Evolutionary conservation across 2,329 filamentous ascomycete species (phyloP).

Genomic region (Exophiala dermatitidis): DNA sequence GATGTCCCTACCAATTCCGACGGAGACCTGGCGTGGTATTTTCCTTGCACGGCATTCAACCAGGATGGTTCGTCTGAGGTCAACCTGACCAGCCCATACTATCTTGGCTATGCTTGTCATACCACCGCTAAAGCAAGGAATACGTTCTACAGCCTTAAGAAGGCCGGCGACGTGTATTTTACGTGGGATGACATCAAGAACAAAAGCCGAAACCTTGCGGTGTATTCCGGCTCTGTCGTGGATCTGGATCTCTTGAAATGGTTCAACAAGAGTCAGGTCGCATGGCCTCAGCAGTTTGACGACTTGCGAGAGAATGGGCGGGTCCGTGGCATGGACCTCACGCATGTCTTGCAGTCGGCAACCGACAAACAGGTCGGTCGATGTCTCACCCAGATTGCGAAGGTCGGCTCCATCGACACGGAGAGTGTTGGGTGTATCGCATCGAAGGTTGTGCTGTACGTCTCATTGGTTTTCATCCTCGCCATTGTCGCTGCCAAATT

Average conservation of each 20-base stretch:
- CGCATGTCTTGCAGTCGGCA: constrained; percentile 72
- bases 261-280: constrained; percentile 79
- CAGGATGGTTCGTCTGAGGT: constrained; percentile 80
- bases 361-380: constrained; percentile 73
- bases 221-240: constrained; percentile 89
- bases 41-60: constrained; percentile 84
- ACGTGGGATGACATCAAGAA: constrained; percentile 94
- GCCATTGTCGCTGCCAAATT: constrained; percentile 83
- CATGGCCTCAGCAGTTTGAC: constrained; percentile 68
- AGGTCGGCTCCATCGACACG: constrained; percentile 90
- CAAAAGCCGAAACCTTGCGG: constrained; percentile 76
- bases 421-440: constrained; percentile 96
- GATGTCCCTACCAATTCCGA: constrained; percentile 69
- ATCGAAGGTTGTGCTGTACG: constrained; percentile 91
- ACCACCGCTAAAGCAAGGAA: constrained; percentile 62
- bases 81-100: constrained; percentile 67
- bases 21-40: constrained; percentile 87
- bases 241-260: constrained; percentile 82
- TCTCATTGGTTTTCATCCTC: constrained; percentile 84
- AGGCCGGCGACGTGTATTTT: constrained; percentile 83
- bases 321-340: constrained; percentile 79
- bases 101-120: constrained; percentile 82
- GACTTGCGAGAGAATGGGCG: constrained; percentile 64
- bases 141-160: constrained; percentile 65
- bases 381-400: constrained; percentile 89